Evolutionary conservation across 371 early-diverging fungal genomes (phyloP).

Genomic region (Mortierella sp.): DNA sequence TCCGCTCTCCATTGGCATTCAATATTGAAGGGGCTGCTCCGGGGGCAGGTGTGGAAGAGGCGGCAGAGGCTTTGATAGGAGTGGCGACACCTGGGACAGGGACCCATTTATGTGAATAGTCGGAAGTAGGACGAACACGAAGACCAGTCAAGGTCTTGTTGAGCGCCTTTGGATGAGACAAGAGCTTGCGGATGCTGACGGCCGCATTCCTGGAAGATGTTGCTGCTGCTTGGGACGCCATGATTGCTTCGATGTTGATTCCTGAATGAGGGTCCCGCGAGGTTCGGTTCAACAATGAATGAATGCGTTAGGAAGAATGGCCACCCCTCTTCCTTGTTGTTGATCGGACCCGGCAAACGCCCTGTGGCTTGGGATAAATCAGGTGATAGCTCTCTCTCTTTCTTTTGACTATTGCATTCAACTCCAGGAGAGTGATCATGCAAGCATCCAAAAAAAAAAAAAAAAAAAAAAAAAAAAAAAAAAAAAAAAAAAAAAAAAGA

Average conservation of each 20-base stretch:
- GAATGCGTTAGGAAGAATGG: too few relatives aligned
- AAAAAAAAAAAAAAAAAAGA: too few relatives aligned
- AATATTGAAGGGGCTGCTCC: conserved; percentile 45
- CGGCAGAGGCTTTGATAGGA: conserved; percentile 10
- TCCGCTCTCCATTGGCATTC: conserved; percentile 38
- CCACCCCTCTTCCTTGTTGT: too few relatives aligned
- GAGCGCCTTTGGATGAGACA: conserved; percentile 38
- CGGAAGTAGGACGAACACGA: conserved; percentile 37
- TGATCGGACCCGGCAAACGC: too few relatives aligned
- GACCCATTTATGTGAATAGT: conserved; percentile 48
- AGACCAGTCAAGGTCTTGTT: conserved; percentile 43
- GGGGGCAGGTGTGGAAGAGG: conserved; percentile 8
- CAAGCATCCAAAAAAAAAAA: too few relatives aligned
- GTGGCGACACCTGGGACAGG: conserved; percentile 48
- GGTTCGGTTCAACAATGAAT: too few relatives aligned
- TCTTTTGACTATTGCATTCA: too few relatives aligned
- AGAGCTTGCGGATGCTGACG: conserved; percentile 35
- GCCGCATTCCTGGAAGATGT: conserved; percentile 31
- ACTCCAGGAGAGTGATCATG: too few relatives aligned
- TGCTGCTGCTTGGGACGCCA: conserved; percentile 45
- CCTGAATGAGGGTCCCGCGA: too few relatives aligned
- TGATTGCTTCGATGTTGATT: conserved; percentile 6
- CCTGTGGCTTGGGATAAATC: too few relatives aligned
- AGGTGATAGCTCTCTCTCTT: too few relatives aligned
- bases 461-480: too few relatives aligned